Evolutionary conservation across 257 asterid genomes (phyloP).

Genomic region (Jasminum sambac): DNA sequence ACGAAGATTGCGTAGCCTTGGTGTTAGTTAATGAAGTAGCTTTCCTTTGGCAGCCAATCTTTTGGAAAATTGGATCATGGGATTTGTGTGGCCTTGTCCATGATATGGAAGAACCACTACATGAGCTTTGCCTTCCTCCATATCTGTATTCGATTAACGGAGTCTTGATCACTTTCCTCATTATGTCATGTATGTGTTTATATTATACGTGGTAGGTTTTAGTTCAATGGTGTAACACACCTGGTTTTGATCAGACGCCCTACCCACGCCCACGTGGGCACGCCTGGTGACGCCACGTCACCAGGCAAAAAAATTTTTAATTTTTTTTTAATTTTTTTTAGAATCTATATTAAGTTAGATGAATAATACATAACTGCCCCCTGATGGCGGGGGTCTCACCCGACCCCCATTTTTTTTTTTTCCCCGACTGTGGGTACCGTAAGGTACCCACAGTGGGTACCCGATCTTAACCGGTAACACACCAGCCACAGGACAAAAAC

Average conservation of each 20-base stretch:
- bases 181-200: not conserved
- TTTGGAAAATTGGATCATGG: conserved; percentile 57
- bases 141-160: conserved; percentile 2
- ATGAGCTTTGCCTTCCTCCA: conserved; percentile 46
- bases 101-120: conserved; percentile 51
- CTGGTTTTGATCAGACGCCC: too few relatives aligned
- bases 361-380: too few relatives aligned
- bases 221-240: not conserved
- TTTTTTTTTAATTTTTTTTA: too few relatives aligned
- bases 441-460: too few relatives aligned
- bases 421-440: too few relatives aligned
- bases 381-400: too few relatives aligned
- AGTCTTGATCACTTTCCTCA: not conserved
- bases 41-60: conserved; percentile 50
- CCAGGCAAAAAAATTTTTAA: too few relatives aligned
- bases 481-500: not conserved
- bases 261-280: too few relatives aligned
- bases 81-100: conserved; percentile 67
- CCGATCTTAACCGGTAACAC: too few relatives aligned
- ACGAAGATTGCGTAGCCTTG: conserved; percentile 31
- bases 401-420: too few relatives aligned
- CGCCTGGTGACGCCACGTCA: too few relatives aligned
- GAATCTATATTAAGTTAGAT: too few relatives aligned
- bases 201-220: not conserved
- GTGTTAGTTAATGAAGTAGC: conserved; percentile 44